Conservation (phyloP, 1,284 basidiomycete species). For the Ceratobasidium sp. region DNA sequence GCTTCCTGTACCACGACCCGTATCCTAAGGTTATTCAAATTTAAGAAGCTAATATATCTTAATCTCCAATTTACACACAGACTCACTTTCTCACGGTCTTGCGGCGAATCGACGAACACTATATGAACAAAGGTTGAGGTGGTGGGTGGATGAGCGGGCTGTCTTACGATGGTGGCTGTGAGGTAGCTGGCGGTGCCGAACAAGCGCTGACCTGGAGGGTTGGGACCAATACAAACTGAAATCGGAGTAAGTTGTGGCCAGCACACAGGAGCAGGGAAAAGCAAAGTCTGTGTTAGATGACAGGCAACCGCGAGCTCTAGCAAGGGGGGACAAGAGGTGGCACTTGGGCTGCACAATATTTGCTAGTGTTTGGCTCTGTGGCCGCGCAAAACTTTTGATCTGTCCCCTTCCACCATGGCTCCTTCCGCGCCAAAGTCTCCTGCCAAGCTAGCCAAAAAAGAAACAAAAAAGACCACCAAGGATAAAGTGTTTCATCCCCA, state of each 20-base stretch:
- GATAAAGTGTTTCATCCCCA: slow-evolving; percentile 81
- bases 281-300: neutral
- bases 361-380: slow-evolving; percentile 8
- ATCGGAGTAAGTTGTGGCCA: too few species aligned
- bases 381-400: slow-evolving; percentile 31
- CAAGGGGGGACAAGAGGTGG: too few species aligned
- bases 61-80: too few species aligned
- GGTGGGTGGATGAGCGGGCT: neutral
- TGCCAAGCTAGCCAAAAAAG: slow-evolving; percentile 28
- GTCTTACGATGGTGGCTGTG: neutral
- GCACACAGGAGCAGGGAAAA: neutral
- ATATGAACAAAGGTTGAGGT: neutral
- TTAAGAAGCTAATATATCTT: too few species aligned
- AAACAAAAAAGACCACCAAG: slow-evolving; percentile 58
- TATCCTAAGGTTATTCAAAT: neutral
- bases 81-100: neutral
- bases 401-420: slow-evolving; percentile 10
- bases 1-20: neutral
- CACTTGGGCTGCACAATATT: too few species aligned
- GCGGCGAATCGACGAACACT: neutral
- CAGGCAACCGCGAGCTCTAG: too few species aligned
- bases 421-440: slow-evolving; percentile 23
- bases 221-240: neutral
- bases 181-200: neutral
- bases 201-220: slow-evolving; percentile 13